These are phyloP conservation scores for Colletotrichum kahawae DNA, from an alignment of 2,329 filamentous ascomycete species.

Conservation along the genomic window DNA sequence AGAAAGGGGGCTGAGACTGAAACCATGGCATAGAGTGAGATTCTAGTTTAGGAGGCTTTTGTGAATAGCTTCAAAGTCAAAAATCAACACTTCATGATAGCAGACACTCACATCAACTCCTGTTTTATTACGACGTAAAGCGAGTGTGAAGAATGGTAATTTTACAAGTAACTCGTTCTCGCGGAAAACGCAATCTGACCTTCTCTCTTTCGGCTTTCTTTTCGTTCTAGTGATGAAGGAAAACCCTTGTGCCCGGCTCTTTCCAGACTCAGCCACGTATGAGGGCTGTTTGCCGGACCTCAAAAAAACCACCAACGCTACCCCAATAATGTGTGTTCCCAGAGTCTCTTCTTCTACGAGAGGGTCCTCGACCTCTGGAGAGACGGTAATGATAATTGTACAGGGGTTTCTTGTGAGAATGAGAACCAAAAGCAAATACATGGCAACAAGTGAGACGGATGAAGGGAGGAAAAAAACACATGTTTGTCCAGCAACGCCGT, in stretches of 20 bases:
- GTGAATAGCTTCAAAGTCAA: neutral
- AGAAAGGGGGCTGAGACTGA: neutral
- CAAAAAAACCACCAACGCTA: neutral
- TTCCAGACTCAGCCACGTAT: neutral
- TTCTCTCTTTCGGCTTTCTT: neutral
- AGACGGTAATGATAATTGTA: conserved; percentile 34
- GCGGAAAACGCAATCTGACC: neutral
- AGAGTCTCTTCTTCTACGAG: neutral
- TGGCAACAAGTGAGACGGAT: conserved; percentile 4
- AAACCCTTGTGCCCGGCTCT: neutral
- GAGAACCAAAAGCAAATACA: neutral
- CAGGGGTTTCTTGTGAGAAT: conserved; percentile 29
- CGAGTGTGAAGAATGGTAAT: conserved; percentile 34
- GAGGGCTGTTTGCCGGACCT: neutral
- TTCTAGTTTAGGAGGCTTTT: neutral
- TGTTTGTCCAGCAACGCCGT: conserved; percentile 4
- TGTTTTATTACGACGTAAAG: conserved; percentile 11
- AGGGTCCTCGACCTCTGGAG: conserved; percentile 23
- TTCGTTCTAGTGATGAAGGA: neutral
- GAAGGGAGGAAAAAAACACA: neutral
- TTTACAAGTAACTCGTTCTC: conserved; percentile 26
- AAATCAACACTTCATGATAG: neutral
- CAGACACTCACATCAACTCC: conserved; percentile 8
- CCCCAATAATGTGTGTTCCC: neutral
- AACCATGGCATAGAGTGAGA: neutral